Evolutionary conservation across 345 rosid species (phyloP), one percentile per base, ranked within the genome.

Genomic region (Moringa oleifera): DNA sequence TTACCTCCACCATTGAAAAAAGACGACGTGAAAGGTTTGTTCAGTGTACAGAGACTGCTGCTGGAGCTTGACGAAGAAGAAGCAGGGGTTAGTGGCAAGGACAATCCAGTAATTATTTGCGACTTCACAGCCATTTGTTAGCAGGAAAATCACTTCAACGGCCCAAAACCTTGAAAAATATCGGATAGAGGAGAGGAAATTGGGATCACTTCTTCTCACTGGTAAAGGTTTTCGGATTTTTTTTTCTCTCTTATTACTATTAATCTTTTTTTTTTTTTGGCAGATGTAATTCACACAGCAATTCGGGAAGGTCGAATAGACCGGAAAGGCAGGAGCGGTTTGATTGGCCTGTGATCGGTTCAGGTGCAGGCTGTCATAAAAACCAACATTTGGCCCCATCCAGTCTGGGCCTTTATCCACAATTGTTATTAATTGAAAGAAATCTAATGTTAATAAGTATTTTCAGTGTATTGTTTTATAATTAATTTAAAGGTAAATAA

Each of bases 1-100:
- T 18, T 59, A 81, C 86, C 81, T 72, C 83, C 83, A 11, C 73
- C 80, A 62, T 67, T 76, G 63, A 84, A 57, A 64, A 81, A 77
- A 23, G 80, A 55, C 16, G 81, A 69, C 33, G 60, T 51, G 59
- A 80, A 81, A 18, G 81, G 80, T 11, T 57, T 70, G 68, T 63
- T 75, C 53, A 65, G 66, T 53, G 71, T 17, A 49, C 59, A 68
- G 68, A 75, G 76, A 49, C 57, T 76, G 53, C 31, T 65, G 53
- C 62, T 49, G 22, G 83, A 63, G 72, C 65, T 31, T 6, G 85
- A 70, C 24, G 75, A 57, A 45, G 76, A 66, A 36, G 77, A 70
- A 58, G 80, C 67, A 1, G 70, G 66, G 18, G 64, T 69, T 36
- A 69, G 37, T 25, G 83, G 74, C 56, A 68, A 21, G 25, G 73